Base-by-base conservation (phyloP, 441 rosid genomes). In the Hura crepitans region DNA sequence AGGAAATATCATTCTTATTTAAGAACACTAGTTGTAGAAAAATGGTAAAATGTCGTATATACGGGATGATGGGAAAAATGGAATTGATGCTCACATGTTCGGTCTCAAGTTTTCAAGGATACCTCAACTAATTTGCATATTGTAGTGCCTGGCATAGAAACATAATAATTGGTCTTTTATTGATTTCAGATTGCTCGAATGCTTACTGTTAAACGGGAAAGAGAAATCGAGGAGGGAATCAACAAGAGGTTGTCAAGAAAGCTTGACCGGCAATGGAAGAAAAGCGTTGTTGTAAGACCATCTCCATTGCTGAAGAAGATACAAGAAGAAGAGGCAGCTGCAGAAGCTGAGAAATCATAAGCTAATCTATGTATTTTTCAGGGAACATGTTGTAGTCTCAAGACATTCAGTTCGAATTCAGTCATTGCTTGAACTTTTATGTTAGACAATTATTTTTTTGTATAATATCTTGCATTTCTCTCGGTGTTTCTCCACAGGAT, bases 261-360 rank as follows among this genome's bases (percentile, higher is more conserved):
- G 80, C 84, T 93, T 5, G 98, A 93, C 74, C 61, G 87, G 39
- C 79, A 85, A 74, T 93, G 97, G 97, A 89, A 93, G 96, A 91
- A 85, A 45, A 86, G 90, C 84, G 88, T 89, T 66, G 87, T 93
- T 33, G 87, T 84, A 23, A 86, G 86, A 74, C 95, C 98, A 31
- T 85, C 93, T 58, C 97, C 97, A 57, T 85, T 96, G 15, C 70
- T 91, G 73, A 86, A 71, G 72, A 89, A 89, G 73, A 60, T 88
- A 77, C 85, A 62, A 78, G 94, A 84, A 80, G 89, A 93, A 80
- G 95, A 89, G 81, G 95, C 91, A 39, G 96, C 96, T 35, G 94
- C 72, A 54, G 96, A 85, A 73, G 96, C 96, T 37, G 90, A 82
- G 25, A 82, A 86, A 76, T 82, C 96, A 18, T 92, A 78, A 85